Evolutionary conservation across 352 stramenopile genomes (phyloP).

Genomic region (Phytopythium sindhum): DNA sequence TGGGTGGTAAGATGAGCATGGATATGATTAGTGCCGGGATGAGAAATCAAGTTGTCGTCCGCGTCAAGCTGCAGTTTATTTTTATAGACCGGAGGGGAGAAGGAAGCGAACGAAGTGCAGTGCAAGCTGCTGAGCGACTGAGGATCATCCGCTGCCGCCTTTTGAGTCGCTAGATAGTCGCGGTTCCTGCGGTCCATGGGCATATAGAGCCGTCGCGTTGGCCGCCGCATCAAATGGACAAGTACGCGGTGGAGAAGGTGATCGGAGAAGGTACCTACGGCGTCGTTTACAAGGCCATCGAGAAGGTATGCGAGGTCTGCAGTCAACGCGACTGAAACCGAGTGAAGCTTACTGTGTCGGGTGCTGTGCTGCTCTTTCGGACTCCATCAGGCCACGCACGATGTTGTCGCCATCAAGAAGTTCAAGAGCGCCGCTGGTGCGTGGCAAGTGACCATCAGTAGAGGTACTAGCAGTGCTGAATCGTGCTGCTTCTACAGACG

Average conservation of each 20-base stretch:
- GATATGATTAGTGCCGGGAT: background rate
- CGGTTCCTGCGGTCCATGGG: background rate
- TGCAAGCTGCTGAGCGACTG: background rate
- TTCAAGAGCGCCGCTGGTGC: conserved; percentile 68
- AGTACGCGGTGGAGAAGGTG: conserved; percentile 76
- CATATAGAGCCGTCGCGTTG: background rate
- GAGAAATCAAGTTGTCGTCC: background rate
- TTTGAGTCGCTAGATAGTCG: background rate
- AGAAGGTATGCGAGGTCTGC: conserved; percentile 44
- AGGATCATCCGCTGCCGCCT: background rate
- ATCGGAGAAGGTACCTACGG: conserved; percentile 85
- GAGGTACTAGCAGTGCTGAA: background rate
- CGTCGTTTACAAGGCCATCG: conserved; percentile 73
- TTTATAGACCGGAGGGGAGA: background rate
- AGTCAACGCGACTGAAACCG: background rate
- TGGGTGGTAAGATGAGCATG: conserved; percentile 41
- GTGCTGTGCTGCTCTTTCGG: no score
- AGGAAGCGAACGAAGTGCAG: background rate
- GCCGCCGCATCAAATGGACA: conserved; percentile 45
- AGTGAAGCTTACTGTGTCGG: background rate
- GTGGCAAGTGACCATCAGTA: background rate
- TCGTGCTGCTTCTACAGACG: conserved; percentile 30
- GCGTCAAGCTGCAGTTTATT: background rate
- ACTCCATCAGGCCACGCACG: conserved; percentile 39
- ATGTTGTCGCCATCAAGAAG: conserved; percentile 80